phyloP scores from a whole-genome alignment of 2,329 filamentous ascomycete species.

The Colletotrichum tropicicola region DNA sequence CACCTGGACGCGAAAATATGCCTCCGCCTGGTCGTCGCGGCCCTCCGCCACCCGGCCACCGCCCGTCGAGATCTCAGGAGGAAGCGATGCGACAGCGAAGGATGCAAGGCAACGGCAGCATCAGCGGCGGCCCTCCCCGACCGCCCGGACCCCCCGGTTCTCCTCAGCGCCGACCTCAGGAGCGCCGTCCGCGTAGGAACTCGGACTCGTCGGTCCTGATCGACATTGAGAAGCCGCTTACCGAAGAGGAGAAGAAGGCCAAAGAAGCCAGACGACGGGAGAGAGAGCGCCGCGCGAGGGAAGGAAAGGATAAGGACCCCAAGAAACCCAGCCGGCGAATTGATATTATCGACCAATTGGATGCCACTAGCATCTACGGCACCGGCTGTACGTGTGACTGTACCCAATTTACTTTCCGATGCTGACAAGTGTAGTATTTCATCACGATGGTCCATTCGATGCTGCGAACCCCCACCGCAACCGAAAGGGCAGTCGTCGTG shows the following conservation, averaged over 20 bases:
- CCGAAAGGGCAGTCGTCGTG: conserved; percentile 80
- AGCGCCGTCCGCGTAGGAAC: conserved; percentile 73
- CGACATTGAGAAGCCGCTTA: conserved; percentile 66
- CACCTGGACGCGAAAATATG: conserved; percentile 55
- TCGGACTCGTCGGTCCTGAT: conserved; percentile 78
- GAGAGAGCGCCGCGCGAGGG: conserved; percentile 59
- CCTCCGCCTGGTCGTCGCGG: conserved; percentile 55
- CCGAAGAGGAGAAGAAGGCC: conserved; percentile 65
- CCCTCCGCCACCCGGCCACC: conserved; percentile 59
- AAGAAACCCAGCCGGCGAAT: conserved; percentile 64
- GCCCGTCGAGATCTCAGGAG: conserved; percentile 73
- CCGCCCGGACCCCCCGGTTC: conserved; percentile 44
- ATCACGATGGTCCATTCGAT: conserved; percentile 97
- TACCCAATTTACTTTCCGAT: neutral
- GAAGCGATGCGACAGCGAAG: conserved; percentile 65
- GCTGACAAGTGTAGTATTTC: conserved; percentile 73
- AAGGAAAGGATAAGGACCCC: conserved; percentile 56
- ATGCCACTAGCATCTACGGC: conserved; percentile 95
- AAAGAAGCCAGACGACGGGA: conserved; percentile 61
- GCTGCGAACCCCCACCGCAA: conserved; percentile 96
- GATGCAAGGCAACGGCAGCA: conserved; percentile 44
- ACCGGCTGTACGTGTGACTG: conserved; percentile 75
- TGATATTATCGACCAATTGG: conserved; percentile 95
- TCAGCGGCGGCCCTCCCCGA: conserved; percentile 41
- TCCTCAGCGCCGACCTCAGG: conserved; percentile 46